Conservation (phyloP, 352 stramenopile genomes). For the Phytophthora chlamydospora region DNA sequence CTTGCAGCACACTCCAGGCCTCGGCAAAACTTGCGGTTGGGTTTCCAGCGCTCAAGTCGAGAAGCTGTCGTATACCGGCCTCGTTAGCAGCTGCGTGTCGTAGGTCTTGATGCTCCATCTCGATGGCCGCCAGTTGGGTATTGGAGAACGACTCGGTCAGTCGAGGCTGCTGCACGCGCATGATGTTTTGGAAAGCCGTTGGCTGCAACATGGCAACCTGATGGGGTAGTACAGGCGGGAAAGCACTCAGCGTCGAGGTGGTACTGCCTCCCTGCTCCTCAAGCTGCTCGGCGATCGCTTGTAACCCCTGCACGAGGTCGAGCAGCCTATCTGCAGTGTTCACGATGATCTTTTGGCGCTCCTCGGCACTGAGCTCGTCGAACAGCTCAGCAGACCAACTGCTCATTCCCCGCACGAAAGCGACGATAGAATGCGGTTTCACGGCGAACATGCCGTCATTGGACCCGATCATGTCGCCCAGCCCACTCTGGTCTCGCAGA, state of each 20-base stretch:
- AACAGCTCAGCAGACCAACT: constrained; percentile 30
- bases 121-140: constrained; percentile 17
- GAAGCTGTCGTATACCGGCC: constrained; percentile 16
- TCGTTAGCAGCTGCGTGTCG: constrained; percentile 28
- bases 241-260: constrained; percentile 19
- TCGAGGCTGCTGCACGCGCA: constrained; percentile 16
- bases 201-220: constrained; percentile 25
- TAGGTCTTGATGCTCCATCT: constrained; percentile 27
- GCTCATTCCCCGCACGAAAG: constrained; percentile 23
- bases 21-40: constrained; percentile 16
- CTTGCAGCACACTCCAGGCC: constrained; percentile 17
- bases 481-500: constrained; percentile 17
- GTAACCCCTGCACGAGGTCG: constrained; percentile 18
- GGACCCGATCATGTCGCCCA: constrained; percentile 20
- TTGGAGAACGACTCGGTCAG: constrained; percentile 21
- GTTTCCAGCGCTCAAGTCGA: constrained; percentile 15
- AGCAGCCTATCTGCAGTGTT: constrained; percentile 20
- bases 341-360: constrained; percentile 25
- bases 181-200: constrained; percentile 25
- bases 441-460: constrained; percentile 29
- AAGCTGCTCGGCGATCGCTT: constrained; percentile 20
- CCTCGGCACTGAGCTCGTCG: constrained; percentile 14
- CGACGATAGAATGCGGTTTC: constrained; percentile 25
- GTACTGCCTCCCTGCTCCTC: constrained; percentile 10
- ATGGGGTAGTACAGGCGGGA: constrained; percentile 30